Evolutionary conservation across 345 rosid species (phyloP), one percentile per base, ranked within the genome.

Genomic region (Orychophragmus violaceus): DNA sequence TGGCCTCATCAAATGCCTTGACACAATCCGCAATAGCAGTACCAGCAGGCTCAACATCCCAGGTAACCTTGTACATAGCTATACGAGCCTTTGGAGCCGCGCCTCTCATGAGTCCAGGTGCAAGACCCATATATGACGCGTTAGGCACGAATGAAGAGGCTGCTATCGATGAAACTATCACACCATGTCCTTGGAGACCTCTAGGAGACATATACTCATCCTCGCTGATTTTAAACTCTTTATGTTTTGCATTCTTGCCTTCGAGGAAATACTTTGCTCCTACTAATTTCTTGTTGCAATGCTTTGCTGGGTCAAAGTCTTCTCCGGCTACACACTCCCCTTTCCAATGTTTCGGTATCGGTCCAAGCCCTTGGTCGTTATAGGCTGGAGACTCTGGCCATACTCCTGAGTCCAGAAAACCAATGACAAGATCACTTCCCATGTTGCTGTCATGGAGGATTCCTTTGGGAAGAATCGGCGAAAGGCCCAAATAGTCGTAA

Each of bases 231-330:
- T 13, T 4, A 0, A 0, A 1, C 10, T 42, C 52, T 3, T 32
- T 6, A 21, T 1, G 0, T 18, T 4, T 3, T 23, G 8, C 41
- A 0, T 13, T 9, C 61, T 50, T 64, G 30, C 69, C 71, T 30
- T 75, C 79, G 19, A 62, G 13, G 53, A 35, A 80, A 77, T 78
- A 75, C 66, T 64, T 75, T 33, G 80, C 84, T 50, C 84, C 82
- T 72, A 69, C 27, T 61, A 69, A 5, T 45, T 69, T 69, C 44
- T 63, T 78, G 58, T 78, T 78, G 63, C 81, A 81, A 29, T 77
- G 71, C 45, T 27, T 46, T 51, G 66, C 58, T 59, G 71, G 67
- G 70, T 72, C 56, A 30, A 81, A 81, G 2, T 5, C 28, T 25
- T 10, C 18, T 55, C 84, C 84, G 0, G 81, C 79, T 60, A 71